Percentiles rank a stretch among this genome's conserved stretches.
Evolutionary conservation across 176 grass and related monocot species (phyloP).

Genomic region (Bonia amplexicaulis): DNA sequence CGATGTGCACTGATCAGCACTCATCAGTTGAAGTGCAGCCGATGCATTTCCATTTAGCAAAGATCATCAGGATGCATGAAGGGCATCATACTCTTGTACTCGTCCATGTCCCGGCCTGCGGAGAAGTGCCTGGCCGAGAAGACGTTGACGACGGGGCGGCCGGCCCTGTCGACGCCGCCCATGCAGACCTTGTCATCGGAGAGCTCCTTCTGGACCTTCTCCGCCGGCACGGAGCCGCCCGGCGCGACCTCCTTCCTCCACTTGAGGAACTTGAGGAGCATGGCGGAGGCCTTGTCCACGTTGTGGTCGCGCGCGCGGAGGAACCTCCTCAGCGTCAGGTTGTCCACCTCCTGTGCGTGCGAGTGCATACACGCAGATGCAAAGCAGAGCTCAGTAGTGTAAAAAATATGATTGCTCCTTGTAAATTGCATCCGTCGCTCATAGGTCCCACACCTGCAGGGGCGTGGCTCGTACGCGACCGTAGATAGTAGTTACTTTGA

Average conservation of each 20-base stretch:
- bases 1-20: neutral
- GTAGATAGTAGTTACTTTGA: too few species aligned
- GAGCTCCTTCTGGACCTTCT: slow-evolving; percentile 45
- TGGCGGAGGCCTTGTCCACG: slow-evolving; percentile 49
- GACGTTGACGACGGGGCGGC: slow-evolving; percentile 45
- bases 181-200: slow-evolving; percentile 47
- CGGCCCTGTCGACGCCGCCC: slow-evolving; percentile 59
- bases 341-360: slow-evolving; percentile 52
- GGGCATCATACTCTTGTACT: slow-evolving; percentile 45
- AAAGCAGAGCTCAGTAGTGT: neutral
- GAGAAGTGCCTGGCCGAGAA: slow-evolving; percentile 57
- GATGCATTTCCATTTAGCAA: neutral
- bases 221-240: slow-evolving; percentile 55
- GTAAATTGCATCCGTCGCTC: too few species aligned
- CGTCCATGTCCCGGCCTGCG: slow-evolving; percentile 53
- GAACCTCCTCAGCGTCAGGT: slow-evolving; percentile 73
- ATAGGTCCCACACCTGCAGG: too few species aligned
- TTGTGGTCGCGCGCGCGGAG: slow-evolving; percentile 64
- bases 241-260: slow-evolving; percentile 63
- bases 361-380: neutral
- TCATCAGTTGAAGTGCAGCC: neutral
- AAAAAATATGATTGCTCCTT: neutral
- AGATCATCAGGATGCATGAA: neutral
- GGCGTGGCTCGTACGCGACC: too few species aligned
- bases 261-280: slow-evolving; percentile 61